phyloP scores from a whole-genome alignment of 129 eudicot species.

The Chrysanthemum lavandulifolium region DNA sequence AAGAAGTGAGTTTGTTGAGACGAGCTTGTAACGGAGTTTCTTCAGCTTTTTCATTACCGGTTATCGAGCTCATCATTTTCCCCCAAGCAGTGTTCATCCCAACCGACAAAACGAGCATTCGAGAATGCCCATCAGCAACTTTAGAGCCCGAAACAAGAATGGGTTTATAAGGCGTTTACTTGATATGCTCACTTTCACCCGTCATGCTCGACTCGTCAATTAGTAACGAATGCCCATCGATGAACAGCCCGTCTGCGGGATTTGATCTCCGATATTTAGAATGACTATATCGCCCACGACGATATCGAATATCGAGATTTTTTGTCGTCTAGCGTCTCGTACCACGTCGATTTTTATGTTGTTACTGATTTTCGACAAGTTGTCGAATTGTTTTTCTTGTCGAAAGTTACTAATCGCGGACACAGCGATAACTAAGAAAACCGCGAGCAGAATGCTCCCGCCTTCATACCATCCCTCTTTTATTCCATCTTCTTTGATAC shows the following conservation, averaged over 20 bases:
- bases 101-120: constrained; percentile 67
- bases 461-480: constrained; percentile 87
- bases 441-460: constrained; percentile 79
- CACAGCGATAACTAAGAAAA: constrained; percentile 63
- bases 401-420: constrained; percentile 72
- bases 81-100: constrained; percentile 87
- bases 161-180: constrained; percentile 44
- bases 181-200: constrained; percentile 78
- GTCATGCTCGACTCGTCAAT: constrained; percentile 90
- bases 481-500: constrained; percentile 57
- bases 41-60: constrained; percentile 44
- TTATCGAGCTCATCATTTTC: constrained; percentile 78
- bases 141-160: constrained; percentile 72
- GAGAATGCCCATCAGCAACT: constrained; percentile 71
- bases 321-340: constrained; percentile 63
- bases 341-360: constrained; percentile 57
- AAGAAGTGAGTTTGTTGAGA: constrained; percentile 65
- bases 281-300: constrained; percentile 74
- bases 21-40: constrained; percentile 75
- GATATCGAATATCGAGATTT: constrained; percentile 61
- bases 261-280: constrained; percentile 69
- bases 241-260: constrained; percentile 83
- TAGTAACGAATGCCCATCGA: constrained; percentile 68
- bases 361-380: constrained; percentile 65
- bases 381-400: constrained; percentile 77